A percentile compares a stretch with the other conserved stretches of the same genome.
These are phyloP conservation scores for Solanum chilense DNA, from an alignment of 257 asterid species.

Conservation along the genomic window DNA sequence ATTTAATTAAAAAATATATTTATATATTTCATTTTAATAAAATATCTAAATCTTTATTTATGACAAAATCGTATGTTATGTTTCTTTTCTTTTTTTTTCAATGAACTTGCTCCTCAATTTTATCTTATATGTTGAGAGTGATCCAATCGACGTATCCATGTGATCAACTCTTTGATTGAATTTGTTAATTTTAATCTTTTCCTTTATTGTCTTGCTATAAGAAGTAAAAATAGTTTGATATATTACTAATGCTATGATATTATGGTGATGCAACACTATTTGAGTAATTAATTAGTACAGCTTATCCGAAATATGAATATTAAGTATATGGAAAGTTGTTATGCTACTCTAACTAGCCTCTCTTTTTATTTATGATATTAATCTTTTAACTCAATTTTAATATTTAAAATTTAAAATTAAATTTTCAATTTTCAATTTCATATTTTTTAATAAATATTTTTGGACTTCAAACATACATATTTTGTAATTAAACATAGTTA, in stretches of 20 bases:
- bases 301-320: background rate
- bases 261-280: background rate
- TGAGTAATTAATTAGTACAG: background rate
- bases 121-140: background rate
- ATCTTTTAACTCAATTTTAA: background rate
- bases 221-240: background rate
- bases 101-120: background rate
- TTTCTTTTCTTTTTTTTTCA: background rate
- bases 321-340: background rate
- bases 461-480: background rate
- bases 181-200: background rate
- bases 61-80: background rate
- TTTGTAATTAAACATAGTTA: background rate
- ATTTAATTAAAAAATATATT: background rate
- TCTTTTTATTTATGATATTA: too few relatives aligned
- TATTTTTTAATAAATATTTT: background rate
- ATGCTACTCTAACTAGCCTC: background rate
- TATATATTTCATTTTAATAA: background rate
- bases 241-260: background rate
- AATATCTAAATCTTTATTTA: background rate
- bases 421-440: accelerated
- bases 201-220: background rate
- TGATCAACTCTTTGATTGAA: background rate
- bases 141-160: background rate
- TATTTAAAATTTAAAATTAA: background rate